phyloP scores from a whole-genome alignment of 306 rosid species.

The Arachis stenosperma region DNA sequence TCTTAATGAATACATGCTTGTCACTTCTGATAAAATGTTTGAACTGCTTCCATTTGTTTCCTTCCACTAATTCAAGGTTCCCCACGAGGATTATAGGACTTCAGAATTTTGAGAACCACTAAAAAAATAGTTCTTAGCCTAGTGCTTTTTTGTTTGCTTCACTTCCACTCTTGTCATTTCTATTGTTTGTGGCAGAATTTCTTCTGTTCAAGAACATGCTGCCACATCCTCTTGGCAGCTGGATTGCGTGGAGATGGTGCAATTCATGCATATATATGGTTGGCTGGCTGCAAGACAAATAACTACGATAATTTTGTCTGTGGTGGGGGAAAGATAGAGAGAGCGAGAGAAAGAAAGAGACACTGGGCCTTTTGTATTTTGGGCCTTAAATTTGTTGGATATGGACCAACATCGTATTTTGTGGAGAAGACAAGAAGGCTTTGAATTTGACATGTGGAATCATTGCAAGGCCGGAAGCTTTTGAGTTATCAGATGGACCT shows the following conservation, averaged over 20 bases:
- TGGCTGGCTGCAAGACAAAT: constrained; percentile 53
- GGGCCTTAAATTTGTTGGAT: no score
- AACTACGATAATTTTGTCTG: not conserved
- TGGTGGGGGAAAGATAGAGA: no score
- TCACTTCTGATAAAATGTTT: constrained; percentile 64
- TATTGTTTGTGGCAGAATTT: constrained; percentile 17
- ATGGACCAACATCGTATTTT: no score
- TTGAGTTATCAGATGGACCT: no score
- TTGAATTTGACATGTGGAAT: no score
- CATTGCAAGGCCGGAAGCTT: no score
- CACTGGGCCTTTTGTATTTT: no score
- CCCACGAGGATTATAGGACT: constrained; percentile 60
- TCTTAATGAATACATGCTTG: constrained; percentile 42
- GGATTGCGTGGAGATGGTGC: constrained; percentile 80
- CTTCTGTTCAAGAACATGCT: constrained; percentile 69
- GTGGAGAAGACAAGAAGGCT: no score
- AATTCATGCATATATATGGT: constrained; percentile 72
- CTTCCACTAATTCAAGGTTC: constrained; percentile 59
- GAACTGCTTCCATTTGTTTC: constrained; percentile 53
- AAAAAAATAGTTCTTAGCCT: constrained; percentile 26
- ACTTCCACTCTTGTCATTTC: constrained; percentile 36
- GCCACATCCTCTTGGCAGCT: constrained; percentile 76
- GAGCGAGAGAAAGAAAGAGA: no score
- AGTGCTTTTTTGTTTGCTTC: constrained; percentile 40
- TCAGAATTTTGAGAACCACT: constrained; percentile 62